A percentile compares a stretch with the other conserved stretches of the same genome.
phyloP scores from a whole-genome alignment of 2,329 filamentous ascomycete genomes.

The Aplosporella prunicola region DNA sequence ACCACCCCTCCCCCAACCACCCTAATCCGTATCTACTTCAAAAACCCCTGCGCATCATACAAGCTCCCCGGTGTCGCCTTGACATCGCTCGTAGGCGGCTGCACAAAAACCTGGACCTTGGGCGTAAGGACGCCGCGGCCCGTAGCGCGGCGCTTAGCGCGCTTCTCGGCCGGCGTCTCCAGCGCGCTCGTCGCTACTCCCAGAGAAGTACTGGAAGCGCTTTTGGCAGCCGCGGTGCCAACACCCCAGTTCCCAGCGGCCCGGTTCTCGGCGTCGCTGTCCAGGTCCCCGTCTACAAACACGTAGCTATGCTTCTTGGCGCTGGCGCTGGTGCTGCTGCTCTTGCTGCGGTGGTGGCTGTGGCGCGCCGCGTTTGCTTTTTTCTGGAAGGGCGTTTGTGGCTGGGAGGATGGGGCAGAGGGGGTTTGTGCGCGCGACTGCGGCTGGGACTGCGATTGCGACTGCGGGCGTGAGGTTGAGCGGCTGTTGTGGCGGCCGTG shows the following conservation, averaged over 20 bases:
- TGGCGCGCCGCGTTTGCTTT: background rate
- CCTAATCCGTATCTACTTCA: slow-evolving; percentile 15
- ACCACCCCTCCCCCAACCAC: background rate
- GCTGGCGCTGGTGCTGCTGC: too few relatives aligned
- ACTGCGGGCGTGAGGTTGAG: too few relatives aligned
- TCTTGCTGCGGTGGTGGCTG: background rate
- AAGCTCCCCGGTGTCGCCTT: slow-evolving; percentile 22
- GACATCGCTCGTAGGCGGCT: slow-evolving; percentile 16
- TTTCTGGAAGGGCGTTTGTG: slow-evolving; percentile 2
- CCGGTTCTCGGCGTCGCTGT: slow-evolving; percentile 1
- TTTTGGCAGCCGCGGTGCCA: background rate
- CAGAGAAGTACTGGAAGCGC: background rate
- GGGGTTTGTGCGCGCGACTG: slow-evolving; percentile 8
- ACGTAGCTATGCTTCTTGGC: too few relatives aligned
- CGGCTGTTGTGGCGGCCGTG: too few relatives aligned
- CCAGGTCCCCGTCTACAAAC: background rate
- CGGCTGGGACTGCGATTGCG: slow-evolving; percentile 8
- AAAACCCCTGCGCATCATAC: slow-evolving; percentile 26
- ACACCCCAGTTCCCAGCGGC: background rate
- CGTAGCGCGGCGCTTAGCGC: too few relatives aligned
- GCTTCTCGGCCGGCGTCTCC: slow-evolving; percentile 4
- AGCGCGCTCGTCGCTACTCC: slow-evolving; percentile 13
- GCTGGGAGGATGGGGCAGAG: background rate
- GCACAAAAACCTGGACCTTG: slow-evolving; percentile 16
- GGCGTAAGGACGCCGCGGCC: slow-evolving; percentile 4